Conservation (phyloP, 192 early-diverging fungal species). For the Entomortierella lignicola region DNA sequence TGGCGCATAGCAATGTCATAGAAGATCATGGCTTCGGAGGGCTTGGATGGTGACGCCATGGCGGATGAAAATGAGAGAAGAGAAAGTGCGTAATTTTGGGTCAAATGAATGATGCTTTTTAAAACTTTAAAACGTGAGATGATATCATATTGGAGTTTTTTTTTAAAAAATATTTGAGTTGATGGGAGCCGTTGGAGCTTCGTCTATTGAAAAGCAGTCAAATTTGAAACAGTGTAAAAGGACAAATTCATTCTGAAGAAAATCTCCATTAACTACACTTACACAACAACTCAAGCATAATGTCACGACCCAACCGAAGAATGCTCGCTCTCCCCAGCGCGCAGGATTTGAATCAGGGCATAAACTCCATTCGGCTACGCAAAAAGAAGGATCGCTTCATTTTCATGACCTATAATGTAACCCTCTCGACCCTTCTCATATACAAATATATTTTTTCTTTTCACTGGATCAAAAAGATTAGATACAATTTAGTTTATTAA, state of each 20-base stretch:
- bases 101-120: too few relatives aligned
- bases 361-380: slow-evolving; percentile 21
- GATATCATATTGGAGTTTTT: too few relatives aligned
- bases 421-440: background rate
- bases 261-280: background rate
- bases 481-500: background rate
- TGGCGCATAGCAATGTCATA: slow-evolving; percentile 49
- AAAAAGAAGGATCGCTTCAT: slow-evolving; percentile 54
- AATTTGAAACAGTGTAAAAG: too few relatives aligned
- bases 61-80: slow-evolving; percentile 17
- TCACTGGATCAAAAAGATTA: background rate
- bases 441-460: background rate
- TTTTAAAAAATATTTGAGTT: too few relatives aligned
- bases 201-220: too few relatives aligned
- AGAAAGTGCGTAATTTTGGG: too few relatives aligned
- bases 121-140: too few relatives aligned
- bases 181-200: too few relatives aligned
- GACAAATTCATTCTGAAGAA: background rate
- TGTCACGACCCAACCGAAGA: slow-evolving; percentile 41
- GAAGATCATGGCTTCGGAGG: slow-evolving; percentile 39
- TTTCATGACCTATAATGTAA: slow-evolving; percentile 72
- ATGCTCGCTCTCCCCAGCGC: slow-evolving; percentile 37
- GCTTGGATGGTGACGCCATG: slow-evolving; percentile 36
- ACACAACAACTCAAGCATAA: background rate
- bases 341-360: slow-evolving; percentile 15